Conservation (phyloP, 1,284 basidiomycete genomes). For the Irpex sp. region DNA sequence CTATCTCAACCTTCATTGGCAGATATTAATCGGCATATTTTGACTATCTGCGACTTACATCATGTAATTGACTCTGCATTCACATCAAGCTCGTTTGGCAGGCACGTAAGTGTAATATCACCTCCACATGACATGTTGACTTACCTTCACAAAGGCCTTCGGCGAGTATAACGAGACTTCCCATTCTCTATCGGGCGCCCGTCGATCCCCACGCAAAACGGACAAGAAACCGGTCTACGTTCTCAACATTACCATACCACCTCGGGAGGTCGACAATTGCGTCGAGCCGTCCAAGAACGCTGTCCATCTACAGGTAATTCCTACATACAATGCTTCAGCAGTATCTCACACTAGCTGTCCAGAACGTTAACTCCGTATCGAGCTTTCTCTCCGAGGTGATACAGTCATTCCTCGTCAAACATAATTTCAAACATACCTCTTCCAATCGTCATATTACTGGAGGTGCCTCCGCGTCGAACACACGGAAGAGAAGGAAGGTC, state of each 20-base stretch:
- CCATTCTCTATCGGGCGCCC: slow-evolving; percentile 44
- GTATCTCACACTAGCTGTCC: neutral
- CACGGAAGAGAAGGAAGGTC: slow-evolving; percentile 9
- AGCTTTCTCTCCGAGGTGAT: slow-evolving; percentile 57
- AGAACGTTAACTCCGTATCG: slow-evolving; percentile 49
- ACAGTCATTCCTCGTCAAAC: slow-evolving; percentile 59
- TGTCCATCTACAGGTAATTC: slow-evolving; percentile 62
- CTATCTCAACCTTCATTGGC: slow-evolving; percentile 5
- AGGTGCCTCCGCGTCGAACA: slow-evolving; percentile 18
- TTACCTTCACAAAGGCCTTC: slow-evolving; percentile 44
- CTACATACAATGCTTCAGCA: neutral
- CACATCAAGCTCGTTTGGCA: slow-evolving; percentile 62
- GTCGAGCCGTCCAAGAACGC: slow-evolving; percentile 72
- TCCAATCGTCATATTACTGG: neutral
- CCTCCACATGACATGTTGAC: neutral
- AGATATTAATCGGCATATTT: slow-evolving; percentile 84
- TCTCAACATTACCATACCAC: slow-evolving; percentile 66
- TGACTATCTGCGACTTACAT: slow-evolving; percentile 69
- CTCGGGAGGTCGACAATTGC: slow-evolving; percentile 68
- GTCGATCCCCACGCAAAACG: slow-evolving; percentile 70
- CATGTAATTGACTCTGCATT: slow-evolving; percentile 66
- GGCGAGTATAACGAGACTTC: slow-evolving; percentile 55
- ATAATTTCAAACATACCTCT: slow-evolving; percentile 49
- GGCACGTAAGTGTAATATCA: slow-evolving; percentile 44
- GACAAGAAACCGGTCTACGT: slow-evolving; percentile 82